A percentile compares a stretch with the other conserved stretches of the same genome.
Conservation (phyloP, 2,329 filamentous ascomycete species). For the Magnaporthiopsis rhizophila region DNA sequence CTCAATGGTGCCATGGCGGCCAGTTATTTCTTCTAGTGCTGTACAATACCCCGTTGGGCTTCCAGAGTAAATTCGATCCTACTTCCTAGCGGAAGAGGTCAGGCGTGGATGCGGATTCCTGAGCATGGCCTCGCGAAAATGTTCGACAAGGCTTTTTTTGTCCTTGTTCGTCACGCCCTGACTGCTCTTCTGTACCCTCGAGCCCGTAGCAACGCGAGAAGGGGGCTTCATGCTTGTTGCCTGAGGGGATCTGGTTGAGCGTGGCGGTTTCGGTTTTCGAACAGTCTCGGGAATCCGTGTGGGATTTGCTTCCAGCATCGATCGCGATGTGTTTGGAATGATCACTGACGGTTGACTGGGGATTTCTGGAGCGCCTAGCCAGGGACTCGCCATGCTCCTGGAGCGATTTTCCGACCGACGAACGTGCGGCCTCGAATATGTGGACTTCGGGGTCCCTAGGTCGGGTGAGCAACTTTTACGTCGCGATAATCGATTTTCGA, state of each 20-base stretch:
- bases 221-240: neutral
- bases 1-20: neutral
- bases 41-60: neutral
- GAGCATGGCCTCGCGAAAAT: neutral
- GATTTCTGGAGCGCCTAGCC: neutral
- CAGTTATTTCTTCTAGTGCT: neutral
- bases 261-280: conserved; percentile 1
- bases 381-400: neutral
- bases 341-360: neutral
- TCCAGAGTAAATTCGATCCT: neutral
- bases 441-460: neutral
- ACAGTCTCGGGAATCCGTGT: conserved; percentile 6
- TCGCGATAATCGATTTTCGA: neutral
- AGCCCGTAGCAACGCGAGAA: neutral
- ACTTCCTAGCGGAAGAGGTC: neutral
- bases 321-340: conserved; percentile 6
- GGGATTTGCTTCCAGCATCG: neutral
- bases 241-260: too few species aligned
- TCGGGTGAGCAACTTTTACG: neutral
- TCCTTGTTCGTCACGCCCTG: neutral
- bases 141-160: neutral
- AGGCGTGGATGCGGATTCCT: neutral
- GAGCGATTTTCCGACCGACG: neutral
- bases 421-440: neutral
- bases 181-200: neutral